These are phyloP conservation scores for Neonectria hederae DNA, from an alignment of 2,329 filamentous ascomycete genomes.

Conservation along the genomic window DNA sequence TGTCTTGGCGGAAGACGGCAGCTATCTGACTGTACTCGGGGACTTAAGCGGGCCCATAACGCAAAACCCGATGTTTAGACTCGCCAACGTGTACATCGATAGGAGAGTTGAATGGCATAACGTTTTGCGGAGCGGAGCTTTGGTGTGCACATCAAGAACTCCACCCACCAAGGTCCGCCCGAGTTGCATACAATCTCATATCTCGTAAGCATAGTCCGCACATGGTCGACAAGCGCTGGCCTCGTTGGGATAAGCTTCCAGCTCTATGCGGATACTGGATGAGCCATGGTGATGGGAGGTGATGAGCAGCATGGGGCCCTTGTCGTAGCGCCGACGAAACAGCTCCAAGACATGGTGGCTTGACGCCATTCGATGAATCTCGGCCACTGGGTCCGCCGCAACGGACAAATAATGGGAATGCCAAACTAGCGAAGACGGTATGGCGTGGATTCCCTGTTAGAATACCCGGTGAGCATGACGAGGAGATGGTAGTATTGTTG, in stretches of 20 bases:
- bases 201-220: constrained; percentile 40
- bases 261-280: constrained; percentile 26
- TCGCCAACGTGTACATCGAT: constrained; percentile 10
- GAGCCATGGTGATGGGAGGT: constrained; percentile 24
- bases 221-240: constrained; percentile 33
- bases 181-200: constrained; percentile 16
- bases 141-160: constrained; percentile 30
- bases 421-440: constrained; percentile 1
- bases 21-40: constrained; percentile 28
- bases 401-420: constrained; percentile 23
- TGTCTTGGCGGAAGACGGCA: constrained; percentile 1
- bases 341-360: constrained; percentile 13
- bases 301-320: constrained; percentile 8
- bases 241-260: constrained; percentile 26
- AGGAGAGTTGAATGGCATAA: constrained; percentile 34
- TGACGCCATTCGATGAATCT: constrained; percentile 23
- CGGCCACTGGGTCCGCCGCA: constrained; percentile 25
- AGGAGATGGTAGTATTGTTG: constrained; percentile 12
- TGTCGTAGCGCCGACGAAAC: constrained; percentile 4
- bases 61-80: constrained; percentile 34
- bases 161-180: constrained; percentile 36
- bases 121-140: constrained; percentile 30
- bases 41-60: constrained; percentile 29
- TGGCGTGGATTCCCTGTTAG: not conserved
- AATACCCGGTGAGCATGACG: not conserved